Evolutionary conservation across 192 early-diverging fungal species (phyloP), one percentile per base, ranked within the genome.

Genomic region (Martensiomyces pterosporus): DNA sequence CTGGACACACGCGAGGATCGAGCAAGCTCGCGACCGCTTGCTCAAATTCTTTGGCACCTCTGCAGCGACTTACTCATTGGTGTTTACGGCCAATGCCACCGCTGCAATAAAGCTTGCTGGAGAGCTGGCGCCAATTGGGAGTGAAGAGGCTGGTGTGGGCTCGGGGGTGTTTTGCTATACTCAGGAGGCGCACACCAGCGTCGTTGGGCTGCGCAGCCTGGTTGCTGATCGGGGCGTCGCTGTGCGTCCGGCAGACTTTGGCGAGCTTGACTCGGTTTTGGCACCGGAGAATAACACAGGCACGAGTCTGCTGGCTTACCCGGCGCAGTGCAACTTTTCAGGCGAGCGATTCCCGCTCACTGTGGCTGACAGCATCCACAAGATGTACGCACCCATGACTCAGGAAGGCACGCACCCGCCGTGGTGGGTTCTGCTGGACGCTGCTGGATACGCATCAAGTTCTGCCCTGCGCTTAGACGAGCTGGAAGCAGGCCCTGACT

Each of bases 251-350:
- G 49, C 41, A 1, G 53, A 52, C 25, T 73, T 73, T 49, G 33
- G 12, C 22, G 49, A 73, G 9, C 47, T 73, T 6, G 40, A 56
- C 5, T 25, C 32, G 9, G 39, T 60, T 23, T 24, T 56, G 2
- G 34, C 32, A 23, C 62, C 69, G 3, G 33, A 49, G 9, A 39
- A 41, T 18, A 47, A 51, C 4, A 32, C 9, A 3, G 57, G 66
- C 10, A 32, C 50, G 18, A 60, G 79, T 26, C 72, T 93, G 12
- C 68, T 92, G 24, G 85, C 86, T 0, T 87, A 84, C 53, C 87
- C 90, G 0, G 88, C 86, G 8, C 91, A 93, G 69, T 92, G 86
- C 62, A 93, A 93, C 71, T 88, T 84, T 60, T 79, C 82, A 9
- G 91, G 91, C 1, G 62, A 69, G 32, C 78, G 82, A 29, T 90